These are phyloP conservation scores for Metarhizium album DNA, from an alignment of 2,329 filamentous ascomycete genomes.

Conservation along the genomic window DNA sequence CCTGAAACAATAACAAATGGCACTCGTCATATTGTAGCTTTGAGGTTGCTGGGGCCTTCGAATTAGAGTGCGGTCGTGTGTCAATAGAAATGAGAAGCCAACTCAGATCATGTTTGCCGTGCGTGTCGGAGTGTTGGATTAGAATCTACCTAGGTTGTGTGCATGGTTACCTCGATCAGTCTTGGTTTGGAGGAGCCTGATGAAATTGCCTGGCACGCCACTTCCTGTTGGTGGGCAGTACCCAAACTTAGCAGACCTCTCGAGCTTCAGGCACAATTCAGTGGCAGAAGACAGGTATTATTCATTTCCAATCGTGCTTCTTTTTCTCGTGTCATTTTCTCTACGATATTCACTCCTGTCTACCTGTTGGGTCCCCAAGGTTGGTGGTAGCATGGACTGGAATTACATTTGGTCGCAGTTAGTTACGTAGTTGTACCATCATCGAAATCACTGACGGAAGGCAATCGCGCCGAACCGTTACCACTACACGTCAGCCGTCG, in stretches of 20 bases:
- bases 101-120: neutral
- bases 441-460: neutral
- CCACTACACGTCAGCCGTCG: neutral
- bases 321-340: too few species aligned
- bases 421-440: too few species aligned
- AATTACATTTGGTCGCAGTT: neutral
- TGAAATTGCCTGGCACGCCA: too few species aligned
- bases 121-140: neutral
- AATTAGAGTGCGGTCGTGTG: neutral
- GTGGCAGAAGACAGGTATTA: too few species aligned
- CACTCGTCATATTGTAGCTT: slow-evolving; percentile 2
- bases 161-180: neutral
- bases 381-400: neutral
- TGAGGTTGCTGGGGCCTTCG: neutral
- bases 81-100: neutral
- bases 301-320: too few species aligned
- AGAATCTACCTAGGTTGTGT: neutral
- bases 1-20: slow-evolving; percentile 4
- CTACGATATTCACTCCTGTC: too few species aligned
- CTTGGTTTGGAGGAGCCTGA: too few species aligned
- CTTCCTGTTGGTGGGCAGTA: too few species aligned
- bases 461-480: neutral
- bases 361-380: too few species aligned
- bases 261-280: too few species aligned
- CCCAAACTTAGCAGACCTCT: too few species aligned